Evolutionary conservation across 208 protist species (phyloP).

Genomic region (Leishmania tropica): DNA sequence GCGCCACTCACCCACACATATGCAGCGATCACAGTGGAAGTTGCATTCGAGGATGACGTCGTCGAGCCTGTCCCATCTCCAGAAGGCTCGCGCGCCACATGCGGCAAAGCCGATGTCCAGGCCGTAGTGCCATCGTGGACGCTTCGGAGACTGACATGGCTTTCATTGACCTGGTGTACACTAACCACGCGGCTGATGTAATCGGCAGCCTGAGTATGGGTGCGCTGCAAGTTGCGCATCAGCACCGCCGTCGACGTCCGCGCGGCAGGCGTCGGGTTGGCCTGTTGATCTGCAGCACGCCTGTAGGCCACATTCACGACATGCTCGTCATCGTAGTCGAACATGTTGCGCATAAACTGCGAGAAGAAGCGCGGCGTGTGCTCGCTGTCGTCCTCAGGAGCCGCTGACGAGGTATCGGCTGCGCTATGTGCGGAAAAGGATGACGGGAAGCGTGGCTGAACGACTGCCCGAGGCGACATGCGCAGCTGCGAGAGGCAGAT

Average conservation of each 20-base stretch:
- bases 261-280: neutral
- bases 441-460: neutral
- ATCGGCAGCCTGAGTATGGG: constrained; percentile 14
- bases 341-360: constrained; percentile 39
- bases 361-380: constrained; percentile 49
- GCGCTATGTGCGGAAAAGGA: neutral
- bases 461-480: constrained; percentile 31
- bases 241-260: neutral
- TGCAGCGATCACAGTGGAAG: constrained; percentile 6
- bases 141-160: constrained; percentile 23
- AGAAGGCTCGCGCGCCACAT: neutral
- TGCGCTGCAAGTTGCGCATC: neutral
- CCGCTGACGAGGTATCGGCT: constrained; percentile 30
- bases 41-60: neutral
- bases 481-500: constrained; percentile 55
- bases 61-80: neutral
- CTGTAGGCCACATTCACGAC: neutral
- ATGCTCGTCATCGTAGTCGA: constrained; percentile 34
- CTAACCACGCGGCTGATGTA: constrained; percentile 16
- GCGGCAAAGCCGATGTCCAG: constrained; percentile 23
- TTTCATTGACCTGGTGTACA: constrained; percentile 26
- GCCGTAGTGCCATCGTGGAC: constrained; percentile 12
- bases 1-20: constrained; percentile 29
- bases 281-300: neutral
- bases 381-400: constrained; percentile 7